These are phyloP conservation scores for Lithohypha guttulata DNA, from an alignment of 2,329 filamentous ascomycete genomes.

Conservation along the genomic window DNA sequence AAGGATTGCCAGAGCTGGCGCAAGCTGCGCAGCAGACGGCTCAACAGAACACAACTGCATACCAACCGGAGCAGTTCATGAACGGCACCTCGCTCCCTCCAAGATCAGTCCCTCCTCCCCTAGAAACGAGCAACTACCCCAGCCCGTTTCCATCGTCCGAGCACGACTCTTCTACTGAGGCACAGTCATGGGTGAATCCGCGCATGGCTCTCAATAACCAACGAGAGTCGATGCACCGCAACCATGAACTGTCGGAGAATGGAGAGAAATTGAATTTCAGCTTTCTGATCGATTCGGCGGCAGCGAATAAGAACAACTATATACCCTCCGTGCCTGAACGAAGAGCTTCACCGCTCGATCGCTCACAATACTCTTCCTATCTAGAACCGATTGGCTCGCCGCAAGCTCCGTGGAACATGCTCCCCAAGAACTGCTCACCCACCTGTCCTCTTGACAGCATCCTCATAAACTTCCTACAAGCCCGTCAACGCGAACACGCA, in stretches of 20 bases:
- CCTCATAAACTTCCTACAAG: slow-evolving; percentile 67
- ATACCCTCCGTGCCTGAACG: neutral
- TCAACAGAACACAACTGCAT: slow-evolving; percentile 9
- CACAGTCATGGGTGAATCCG: slow-evolving; percentile 11
- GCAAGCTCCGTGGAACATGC: slow-evolving; percentile 26
- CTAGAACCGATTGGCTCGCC: neutral
- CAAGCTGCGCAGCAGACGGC: slow-evolving; percentile 19
- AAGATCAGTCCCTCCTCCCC: neutral
- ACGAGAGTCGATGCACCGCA: slow-evolving; percentile 30
- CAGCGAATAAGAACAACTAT: neutral
- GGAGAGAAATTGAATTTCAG: slow-evolving; percentile 60
- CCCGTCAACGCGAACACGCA: slow-evolving; percentile 53
- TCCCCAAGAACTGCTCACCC: slow-evolving; percentile 51
- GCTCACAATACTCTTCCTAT: slow-evolving; percentile 20
- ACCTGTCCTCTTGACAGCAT: slow-evolving; percentile 70
- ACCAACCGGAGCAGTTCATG: slow-evolving; percentile 9
- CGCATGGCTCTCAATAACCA: slow-evolving; percentile 33
- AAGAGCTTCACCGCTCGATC: slow-evolving; percentile 22
- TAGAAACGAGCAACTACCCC: slow-evolving; percentile 6
- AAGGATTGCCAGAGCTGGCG: slow-evolving; percentile 19
- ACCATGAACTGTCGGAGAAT: slow-evolving; percentile 46
- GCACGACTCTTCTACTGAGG: neutral
- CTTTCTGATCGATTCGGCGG: slow-evolving; percentile 49
- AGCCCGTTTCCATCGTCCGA: slow-evolving; percentile 5
- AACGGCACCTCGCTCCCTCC: neutral